Evolutionary conservation across 1,284 basidiomycete species (phyloP).

Genomic region (Ceratobasidium sp.): DNA sequence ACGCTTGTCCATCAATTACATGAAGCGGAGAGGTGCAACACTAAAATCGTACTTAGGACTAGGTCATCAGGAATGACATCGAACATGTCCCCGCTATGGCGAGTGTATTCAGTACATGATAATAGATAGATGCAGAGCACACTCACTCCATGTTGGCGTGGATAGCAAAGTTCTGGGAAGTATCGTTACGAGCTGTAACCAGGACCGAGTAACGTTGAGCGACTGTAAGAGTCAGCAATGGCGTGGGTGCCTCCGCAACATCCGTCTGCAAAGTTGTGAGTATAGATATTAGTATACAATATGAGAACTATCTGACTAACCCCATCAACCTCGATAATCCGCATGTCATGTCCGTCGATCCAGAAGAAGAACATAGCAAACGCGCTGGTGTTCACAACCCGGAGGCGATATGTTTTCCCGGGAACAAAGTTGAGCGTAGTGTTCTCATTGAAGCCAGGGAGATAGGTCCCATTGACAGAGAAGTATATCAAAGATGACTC

Average conservation of each 20-base stretch:
- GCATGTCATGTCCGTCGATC: conserved; percentile 93
- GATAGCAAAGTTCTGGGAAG: conserved; percentile 82
- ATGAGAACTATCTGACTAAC: conserved; percentile 54
- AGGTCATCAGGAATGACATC: conserved; percentile 75
- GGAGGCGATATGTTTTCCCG: conserved; percentile 75
- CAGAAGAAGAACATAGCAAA: conserved; percentile 82
- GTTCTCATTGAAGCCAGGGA: conserved; percentile 71
- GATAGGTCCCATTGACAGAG: conserved; percentile 73
- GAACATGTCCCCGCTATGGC: conserved; percentile 70
- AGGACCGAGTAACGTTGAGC: conserved; percentile 95
- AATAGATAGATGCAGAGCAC: background rate
- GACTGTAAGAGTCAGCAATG: conserved; percentile 75
- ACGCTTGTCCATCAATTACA: conserved; percentile 46
- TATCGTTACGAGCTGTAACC: conserved; percentile 88
- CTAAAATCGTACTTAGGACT: conserved; percentile 66
- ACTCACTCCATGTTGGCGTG: conserved; percentile 86
- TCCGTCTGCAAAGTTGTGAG: conserved; percentile 65
- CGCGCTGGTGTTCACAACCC: conserved; percentile 78
- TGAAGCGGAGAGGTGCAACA: background rate
- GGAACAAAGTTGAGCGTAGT: conserved; percentile 82
- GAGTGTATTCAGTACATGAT: conserved; percentile 7
- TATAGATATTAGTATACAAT: background rate
- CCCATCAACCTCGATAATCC: conserved; percentile 88
- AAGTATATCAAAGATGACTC: conserved; percentile 88
- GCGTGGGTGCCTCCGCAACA: conserved; percentile 71